These are phyloP conservation scores for Diospyros kaki DNA, from an alignment of 148 eudicot genomes.

Conservation along the genomic window DNA sequence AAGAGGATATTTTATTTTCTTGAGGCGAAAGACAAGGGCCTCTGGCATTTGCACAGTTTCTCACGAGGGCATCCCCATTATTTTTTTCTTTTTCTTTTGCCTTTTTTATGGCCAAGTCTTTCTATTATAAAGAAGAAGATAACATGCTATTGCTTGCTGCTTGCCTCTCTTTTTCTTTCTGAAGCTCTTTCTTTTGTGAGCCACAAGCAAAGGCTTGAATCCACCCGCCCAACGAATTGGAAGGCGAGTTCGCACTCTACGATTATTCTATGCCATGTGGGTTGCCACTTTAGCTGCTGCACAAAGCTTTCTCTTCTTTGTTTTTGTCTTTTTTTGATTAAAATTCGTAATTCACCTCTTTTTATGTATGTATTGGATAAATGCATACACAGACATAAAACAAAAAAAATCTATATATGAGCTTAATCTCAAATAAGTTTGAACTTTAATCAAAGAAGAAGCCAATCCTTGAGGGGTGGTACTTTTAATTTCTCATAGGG, in stretches of 20 bases:
- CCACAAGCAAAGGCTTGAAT: background rate
- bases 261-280: background rate
- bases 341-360: too few species aligned
- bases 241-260: background rate
- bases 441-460: too few species aligned
- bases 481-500: too few species aligned
- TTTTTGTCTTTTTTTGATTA: background rate
- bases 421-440: too few species aligned
- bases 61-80: slow-evolving; percentile 9
- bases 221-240: background rate
- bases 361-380: too few species aligned
- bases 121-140: background rate
- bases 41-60: slow-evolving; percentile 19
- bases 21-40: slow-evolving; percentile 26
- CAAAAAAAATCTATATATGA: too few species aligned
- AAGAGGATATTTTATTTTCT: slow-evolving; percentile 17
- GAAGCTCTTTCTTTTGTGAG: background rate
- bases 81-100: background rate
- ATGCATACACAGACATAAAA: too few species aligned
- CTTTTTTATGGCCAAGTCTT: too few species aligned
- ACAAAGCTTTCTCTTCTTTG: too few species aligned
- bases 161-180: background rate
- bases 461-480: too few species aligned
- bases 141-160: too few species aligned
- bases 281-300: background rate